Base-by-base conservation (phyloP, 2,329 filamentous ascomycete genomes). In the Cordyceps militaris region DNA sequence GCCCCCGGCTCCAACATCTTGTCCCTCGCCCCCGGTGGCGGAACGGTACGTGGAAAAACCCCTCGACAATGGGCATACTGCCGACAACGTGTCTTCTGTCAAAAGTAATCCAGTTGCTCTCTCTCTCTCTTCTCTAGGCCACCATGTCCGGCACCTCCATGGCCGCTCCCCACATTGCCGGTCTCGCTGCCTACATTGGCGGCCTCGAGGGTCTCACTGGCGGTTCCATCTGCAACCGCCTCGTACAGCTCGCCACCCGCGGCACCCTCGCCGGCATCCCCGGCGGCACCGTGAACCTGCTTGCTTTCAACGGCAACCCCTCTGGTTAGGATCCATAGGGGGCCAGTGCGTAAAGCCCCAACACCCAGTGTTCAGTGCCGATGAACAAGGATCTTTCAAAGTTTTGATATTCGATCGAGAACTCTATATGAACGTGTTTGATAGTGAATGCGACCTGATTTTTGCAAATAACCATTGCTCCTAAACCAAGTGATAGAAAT, bases 231-330 rank as follows among this genome's bases (percentile, higher is more conserved):
- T 76, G 74, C 64, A 50, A 67, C 56, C 75, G 76, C 63, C 75
- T 85, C 62, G 66, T 70, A 62, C 65, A 67, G 51, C 71, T 77
- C 32, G 70, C 73, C 38, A 71, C 71, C 59, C 73, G 70, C 61
- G 71, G 71, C 57, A 71, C 73, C 62, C 69, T 79, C 56, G 69
- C 69, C 42, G 67, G 66, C 60, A 61, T 79, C 1, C 73, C 72
- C 53, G 69, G 64, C 60, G 71, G 74, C 61, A 81, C 77, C 54
- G 63, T 67, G 64, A 84, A 84, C 73, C 65, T 73, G 58, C 72
- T 85, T 54, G 79, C 77, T 59, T 83, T 80, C 72, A 84, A 85
- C 71, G 79, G 78, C 60, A 51, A 64, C 47, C 50, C 57, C 23
- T 43, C 30, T 21, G 50, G 32, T 9, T 59, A 50, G 26, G 24